A percentile compares a stretch with the other conserved stretches of the same genome.
Conservation (phyloP, 345 rosid species). For the Eucalyptus decipiens region DNA sequence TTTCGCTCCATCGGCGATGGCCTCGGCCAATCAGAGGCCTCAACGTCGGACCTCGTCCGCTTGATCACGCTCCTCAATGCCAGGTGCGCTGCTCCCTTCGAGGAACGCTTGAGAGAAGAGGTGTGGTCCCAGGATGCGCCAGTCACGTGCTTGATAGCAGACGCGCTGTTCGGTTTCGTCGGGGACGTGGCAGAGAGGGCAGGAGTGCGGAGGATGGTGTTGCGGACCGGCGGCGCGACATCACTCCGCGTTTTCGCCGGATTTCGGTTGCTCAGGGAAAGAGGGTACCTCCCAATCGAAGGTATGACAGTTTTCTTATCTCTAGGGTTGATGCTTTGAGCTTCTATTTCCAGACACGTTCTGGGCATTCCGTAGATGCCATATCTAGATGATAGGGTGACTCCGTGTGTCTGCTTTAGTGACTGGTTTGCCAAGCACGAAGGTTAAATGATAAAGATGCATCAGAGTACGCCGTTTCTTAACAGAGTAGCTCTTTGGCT, state of each 20-base stretch:
- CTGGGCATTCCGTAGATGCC: background rate
- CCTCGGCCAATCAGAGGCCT: background rate
- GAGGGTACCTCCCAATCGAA: slow-evolving; percentile 17
- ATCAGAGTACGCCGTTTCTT: background rate
- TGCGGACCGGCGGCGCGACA: slow-evolving; percentile 20
- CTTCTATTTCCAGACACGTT: background rate
- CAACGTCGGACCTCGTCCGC: background rate
- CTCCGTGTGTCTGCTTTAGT: background rate
- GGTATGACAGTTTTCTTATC: background rate
- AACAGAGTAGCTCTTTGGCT: background rate
- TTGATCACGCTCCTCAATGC: background rate
- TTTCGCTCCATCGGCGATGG: slow-evolving; percentile 10
- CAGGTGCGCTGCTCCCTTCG: slow-evolving; percentile 2
- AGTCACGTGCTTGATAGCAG: slow-evolving; percentile 7
- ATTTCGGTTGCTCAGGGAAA: slow-evolving; percentile 12
- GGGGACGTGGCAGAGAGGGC: slow-evolving; percentile 8
- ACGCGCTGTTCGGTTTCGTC: slow-evolving; percentile 9
- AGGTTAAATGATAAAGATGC: background rate
- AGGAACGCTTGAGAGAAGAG: slow-evolving; percentile 8
- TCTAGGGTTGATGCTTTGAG: background rate
- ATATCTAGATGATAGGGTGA: background rate
- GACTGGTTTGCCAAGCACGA: background rate
- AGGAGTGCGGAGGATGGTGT: slow-evolving; percentile 15
- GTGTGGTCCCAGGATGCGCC: background rate
- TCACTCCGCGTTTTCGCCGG: slow-evolving; percentile 19